Conservation (phyloP, 495 filamentous ascomycete species). For the Penicillium turbatum region DNA sequence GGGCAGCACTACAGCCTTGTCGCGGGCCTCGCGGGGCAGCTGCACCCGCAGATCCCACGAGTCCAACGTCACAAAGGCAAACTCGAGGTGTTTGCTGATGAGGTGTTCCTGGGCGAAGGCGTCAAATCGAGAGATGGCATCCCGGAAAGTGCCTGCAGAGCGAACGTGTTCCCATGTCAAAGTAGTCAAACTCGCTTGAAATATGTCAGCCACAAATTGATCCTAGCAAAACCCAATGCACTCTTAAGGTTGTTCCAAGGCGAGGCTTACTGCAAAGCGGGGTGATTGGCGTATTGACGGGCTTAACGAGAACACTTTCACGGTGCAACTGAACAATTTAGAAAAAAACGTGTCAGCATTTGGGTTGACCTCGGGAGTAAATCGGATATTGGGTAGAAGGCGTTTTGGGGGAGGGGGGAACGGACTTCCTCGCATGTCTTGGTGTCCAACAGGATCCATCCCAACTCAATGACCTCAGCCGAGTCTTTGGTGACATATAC, state of each 20-base stretch:
- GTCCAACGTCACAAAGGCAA: conserved; percentile 96
- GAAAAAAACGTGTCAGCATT: conserved; percentile 12
- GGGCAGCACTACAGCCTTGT: conserved; percentile 96
- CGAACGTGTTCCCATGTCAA: conserved; percentile 99
- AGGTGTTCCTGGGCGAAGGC: conserved; percentile 86
- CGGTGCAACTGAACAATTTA: conserved; percentile 66
- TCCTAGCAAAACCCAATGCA: conserved; percentile 4
- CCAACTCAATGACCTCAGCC: conserved; percentile 97
- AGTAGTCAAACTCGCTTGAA: conserved; percentile 87
- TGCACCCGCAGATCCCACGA: conserved; percentile 98
- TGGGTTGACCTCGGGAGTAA: conserved; percentile 6
- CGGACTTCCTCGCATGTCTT: conserved; percentile 88
- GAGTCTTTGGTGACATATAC: conserved; percentile 99
- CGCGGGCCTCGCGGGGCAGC: conserved; percentile 91
- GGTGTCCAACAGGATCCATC: conserved; percentile 93
- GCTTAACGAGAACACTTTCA: conserved; percentile 94
- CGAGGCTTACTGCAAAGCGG: conserved; percentile 87
- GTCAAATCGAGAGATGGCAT: conserved; percentile 93
- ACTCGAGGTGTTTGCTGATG: conserved; percentile 78
- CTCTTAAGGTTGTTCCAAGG: conserved; percentile 8
- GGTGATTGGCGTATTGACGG: conserved; percentile 96
- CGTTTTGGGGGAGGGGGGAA: conserved; percentile 9
- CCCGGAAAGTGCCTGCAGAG: conserved; percentile 91
- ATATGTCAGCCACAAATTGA: conserved; percentile 30
- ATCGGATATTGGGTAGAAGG: conserved; percentile 11